Evolutionary conservation across 306 rosid species (phyloP).

Genomic region (Ormosia semicastrata): DNA sequence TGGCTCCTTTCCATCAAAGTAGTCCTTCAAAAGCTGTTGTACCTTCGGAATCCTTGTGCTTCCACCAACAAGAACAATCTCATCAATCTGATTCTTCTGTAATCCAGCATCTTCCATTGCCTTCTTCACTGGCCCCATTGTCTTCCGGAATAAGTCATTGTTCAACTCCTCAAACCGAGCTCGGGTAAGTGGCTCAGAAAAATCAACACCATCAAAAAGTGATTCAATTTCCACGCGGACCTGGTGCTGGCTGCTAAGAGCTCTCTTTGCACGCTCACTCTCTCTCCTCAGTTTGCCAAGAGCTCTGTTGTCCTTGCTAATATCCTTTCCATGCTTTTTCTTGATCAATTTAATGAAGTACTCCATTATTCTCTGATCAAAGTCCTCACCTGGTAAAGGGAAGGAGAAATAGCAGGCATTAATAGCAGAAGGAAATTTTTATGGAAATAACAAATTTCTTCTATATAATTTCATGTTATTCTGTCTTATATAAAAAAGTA

Average conservation of each 20-base stretch:
- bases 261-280: slow-evolving; percentile 95
- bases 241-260: slow-evolving; percentile 99
- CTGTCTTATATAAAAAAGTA: not conserved
- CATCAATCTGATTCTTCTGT: slow-evolving; percentile 84
- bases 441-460: not conserved
- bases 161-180: slow-evolving; percentile 97
- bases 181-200: slow-evolving; percentile 89
- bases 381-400: slow-evolving; percentile 76
- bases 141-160: slow-evolving; percentile 95
- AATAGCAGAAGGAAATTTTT: not conserved
- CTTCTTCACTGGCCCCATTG: slow-evolving; percentile 98
- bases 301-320: slow-evolving; percentile 97
- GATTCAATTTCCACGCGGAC: slow-evolving; percentile 98
- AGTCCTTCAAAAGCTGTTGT: slow-evolving; percentile 88
- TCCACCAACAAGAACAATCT: slow-evolving; percentile 97
- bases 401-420: not conserved
- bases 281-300: slow-evolving; percentile 96
- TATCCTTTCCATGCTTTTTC: slow-evolving; percentile 93
- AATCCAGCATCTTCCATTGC: slow-evolving; percentile 99
- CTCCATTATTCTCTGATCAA: slow-evolving; percentile 91
- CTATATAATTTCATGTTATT: not conserved
- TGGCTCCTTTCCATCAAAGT: slow-evolving; percentile 96
- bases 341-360: slow-evolving; percentile 97
- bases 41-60: slow-evolving; percentile 98
- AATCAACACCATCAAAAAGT: slow-evolving; percentile 84